Percentiles rank a stretch among this genome's conserved stretches.
phyloP scores from a whole-genome alignment of 2,329 filamentous ascomycete species.

The Penicillium occitanis region DNA sequence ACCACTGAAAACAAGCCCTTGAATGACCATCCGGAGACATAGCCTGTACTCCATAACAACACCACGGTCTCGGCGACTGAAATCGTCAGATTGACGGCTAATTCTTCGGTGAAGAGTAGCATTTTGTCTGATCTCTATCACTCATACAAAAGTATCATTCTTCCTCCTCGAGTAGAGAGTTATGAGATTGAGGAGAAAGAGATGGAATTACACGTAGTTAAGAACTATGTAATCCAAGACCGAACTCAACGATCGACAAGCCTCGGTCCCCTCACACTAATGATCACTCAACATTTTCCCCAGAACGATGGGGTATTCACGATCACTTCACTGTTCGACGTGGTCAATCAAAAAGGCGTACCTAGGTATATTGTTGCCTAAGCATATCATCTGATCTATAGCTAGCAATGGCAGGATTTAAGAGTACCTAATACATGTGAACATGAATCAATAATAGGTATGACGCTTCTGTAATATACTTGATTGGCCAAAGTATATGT shows the following conservation, averaged over 20 bases:
- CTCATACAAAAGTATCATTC: background rate
- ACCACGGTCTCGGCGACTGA: slow-evolving; percentile 31
- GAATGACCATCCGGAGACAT: slow-evolving; percentile 29
- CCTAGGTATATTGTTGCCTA: background rate
- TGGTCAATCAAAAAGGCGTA: background rate
- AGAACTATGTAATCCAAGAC: background rate
- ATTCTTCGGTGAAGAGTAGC: slow-evolving; percentile 20
- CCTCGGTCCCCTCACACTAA: background rate
- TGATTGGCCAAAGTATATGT: background rate
- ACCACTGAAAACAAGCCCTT: slow-evolving; percentile 26
- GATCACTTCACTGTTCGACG: background rate
- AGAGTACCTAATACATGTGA: background rate
- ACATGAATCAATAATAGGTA: background rate
- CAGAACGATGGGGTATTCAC: background rate
- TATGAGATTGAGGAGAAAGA: background rate
- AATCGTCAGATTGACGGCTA: slow-evolving; percentile 24
- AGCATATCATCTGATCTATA: background rate
- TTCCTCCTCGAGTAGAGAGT: background rate
- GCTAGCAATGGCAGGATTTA: background rate
- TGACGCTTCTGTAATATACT: background rate
- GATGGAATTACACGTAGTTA: background rate
- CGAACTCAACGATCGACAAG: background rate
- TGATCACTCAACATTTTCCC: background rate
- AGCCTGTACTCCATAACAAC: slow-evolving; percentile 28
- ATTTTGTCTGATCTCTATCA: background rate